Evolutionary conservation across 164 flowering plant genomes (phyloP), one percentile per base, ranked within the genome.

Genomic region (Tinospora cordifolia): DNA sequence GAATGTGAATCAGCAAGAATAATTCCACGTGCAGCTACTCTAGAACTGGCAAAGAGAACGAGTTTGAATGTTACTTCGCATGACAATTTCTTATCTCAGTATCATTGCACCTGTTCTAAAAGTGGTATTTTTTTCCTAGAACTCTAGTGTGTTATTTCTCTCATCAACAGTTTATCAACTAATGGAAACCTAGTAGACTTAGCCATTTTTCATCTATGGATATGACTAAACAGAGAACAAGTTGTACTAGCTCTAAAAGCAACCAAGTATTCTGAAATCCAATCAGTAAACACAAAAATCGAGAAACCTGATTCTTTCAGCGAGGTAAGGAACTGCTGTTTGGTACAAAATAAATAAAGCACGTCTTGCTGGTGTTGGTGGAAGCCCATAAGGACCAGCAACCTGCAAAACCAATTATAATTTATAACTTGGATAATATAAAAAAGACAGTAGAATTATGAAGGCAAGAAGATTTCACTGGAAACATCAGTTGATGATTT

Each of bases 361-460:
- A 75, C 96, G 96, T 72, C 99, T 87, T 39, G 99, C 98, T 21
- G 96, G 96, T 44, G 93, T 95, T 58, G 99, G 97, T 67, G 99
- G 80, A 76, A 95, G 89, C 44, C 88, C 88, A 79, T 85, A 78
- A 36, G 88, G 82, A 65, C 96, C 92, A 57, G 92, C 84, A 79
- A 88, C 94, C 98, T 92, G 78, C 65, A 71, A 77, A 74, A 75
- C 62, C 67, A 73, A 64, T 7, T 44, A 44, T 27, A 25, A 46
- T 8, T 7, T 44, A 44, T 27, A 25, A 46, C 22, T 51, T 17
- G 19, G 59, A 41, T 41, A 51, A 65, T 15, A 65, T 36, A 21
- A 65, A 65, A 15, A 25, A 38, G 36, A 17, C 40, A 6, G 41
- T 14, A 63, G 41, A 17, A 27, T 63, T 39, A 34, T 12, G 21